Conservation (phyloP, 2,329 filamentous ascomycete species). For the Fusarium anguioides region DNA sequence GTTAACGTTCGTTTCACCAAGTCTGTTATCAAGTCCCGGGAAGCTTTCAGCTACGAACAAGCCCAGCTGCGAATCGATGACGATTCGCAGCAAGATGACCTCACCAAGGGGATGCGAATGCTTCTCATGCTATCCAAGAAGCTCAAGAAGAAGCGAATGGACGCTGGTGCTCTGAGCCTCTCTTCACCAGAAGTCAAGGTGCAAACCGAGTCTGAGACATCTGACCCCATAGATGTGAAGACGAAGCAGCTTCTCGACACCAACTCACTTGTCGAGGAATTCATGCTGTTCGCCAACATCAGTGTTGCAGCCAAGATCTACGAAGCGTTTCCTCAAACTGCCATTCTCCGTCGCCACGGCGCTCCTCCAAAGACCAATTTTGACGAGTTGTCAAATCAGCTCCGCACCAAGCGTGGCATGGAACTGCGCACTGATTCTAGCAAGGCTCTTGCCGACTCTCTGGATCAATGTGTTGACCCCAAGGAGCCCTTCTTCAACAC, state of each 20-base stretch:
- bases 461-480: conserved; percentile 84
- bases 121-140: conserved; percentile 91
- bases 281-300: conserved; percentile 98
- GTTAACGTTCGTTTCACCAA: conserved; percentile 91
- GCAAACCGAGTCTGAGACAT: conserved; percentile 93
- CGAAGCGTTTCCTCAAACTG: conserved; percentile 92
- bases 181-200: conserved; percentile 98
- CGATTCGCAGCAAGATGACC: conserved; percentile 83
- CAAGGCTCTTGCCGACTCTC: conserved; percentile 90
- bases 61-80: conserved; percentile 96
- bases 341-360: conserved; percentile 90
- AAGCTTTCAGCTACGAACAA: conserved; percentile 98
- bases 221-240: conserved; percentile 95
- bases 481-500: conserved; percentile 97
- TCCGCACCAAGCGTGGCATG: conserved; percentile 85
- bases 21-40: conserved; percentile 94
- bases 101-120: conserved; percentile 89
- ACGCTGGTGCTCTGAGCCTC: conserved; percentile 92
- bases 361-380: conserved; percentile 96
- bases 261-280: conserved; percentile 97
- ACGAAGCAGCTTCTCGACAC: conserved; percentile 94
- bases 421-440: conserved; percentile 87
- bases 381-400: conserved; percentile 90
- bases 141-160: conserved; percentile 94
- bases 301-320: conserved; percentile 93